These are phyloP conservation scores for Globisporangium viniferum DNA, from an alignment of 352 stramenopile species.

Conservation along the genomic window DNA sequence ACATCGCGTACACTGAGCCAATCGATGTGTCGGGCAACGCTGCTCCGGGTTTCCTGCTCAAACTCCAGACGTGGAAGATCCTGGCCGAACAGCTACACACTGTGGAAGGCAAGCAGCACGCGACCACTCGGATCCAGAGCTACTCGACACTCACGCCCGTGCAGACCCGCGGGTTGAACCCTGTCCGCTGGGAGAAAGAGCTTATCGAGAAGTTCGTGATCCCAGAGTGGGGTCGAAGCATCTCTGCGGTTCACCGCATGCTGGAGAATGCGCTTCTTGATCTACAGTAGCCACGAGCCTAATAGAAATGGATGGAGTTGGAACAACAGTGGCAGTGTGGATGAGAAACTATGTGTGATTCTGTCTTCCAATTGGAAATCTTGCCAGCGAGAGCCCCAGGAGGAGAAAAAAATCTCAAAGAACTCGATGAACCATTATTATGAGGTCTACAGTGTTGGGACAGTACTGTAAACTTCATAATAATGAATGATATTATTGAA, in stretches of 20 bases:
- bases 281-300: background rate
- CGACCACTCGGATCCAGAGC: background rate
- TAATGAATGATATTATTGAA: too few relatives aligned
- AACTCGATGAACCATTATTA: too few relatives aligned
- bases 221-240: background rate
- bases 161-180: background rate
- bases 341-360: too few relatives aligned
- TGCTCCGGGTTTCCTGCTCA: background rate
- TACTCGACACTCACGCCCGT: background rate
- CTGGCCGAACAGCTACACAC: background rate
- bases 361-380: too few relatives aligned
- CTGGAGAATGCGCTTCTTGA: background rate
- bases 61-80: background rate
- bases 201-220: background rate
- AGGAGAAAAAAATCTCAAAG: too few relatives aligned
- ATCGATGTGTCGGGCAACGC: background rate
- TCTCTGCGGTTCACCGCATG: background rate
- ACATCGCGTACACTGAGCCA: background rate
- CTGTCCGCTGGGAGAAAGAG: background rate
- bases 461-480: too few relatives aligned
- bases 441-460: too few relatives aligned
- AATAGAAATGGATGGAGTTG: background rate
- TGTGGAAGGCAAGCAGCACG: background rate
- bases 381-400: too few relatives aligned
- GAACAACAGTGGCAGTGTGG: too few relatives aligned